Evolutionary conservation across 768 basidiomycete genomes (phyloP).

Genomic region (Pleurotus platypus): DNA sequence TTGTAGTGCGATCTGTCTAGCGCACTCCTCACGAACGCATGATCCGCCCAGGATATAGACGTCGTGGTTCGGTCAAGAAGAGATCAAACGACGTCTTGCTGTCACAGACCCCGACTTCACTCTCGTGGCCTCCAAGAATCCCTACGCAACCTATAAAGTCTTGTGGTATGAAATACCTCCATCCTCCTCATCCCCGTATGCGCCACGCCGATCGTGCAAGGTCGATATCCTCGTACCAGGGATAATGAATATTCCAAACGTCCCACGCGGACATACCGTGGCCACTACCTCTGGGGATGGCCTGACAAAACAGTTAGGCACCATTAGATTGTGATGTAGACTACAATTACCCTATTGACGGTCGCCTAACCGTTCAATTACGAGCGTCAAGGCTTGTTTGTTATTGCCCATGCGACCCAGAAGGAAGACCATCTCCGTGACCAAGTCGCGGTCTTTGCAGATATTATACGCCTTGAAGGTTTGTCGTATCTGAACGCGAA

Average conservation of each 20-base stretch:
- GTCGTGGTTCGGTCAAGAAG: conserved; percentile 27
- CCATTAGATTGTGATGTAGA: neutral
- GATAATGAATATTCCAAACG: conserved; percentile 12
- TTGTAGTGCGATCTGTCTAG: neutral
- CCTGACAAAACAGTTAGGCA: conserved; percentile 38
- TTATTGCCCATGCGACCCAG: conserved; percentile 98
- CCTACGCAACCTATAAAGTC: conserved; percentile 28
- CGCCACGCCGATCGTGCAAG: conserved; percentile 7
- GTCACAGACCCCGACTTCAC: conserved; percentile 21
- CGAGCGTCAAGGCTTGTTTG: conserved; percentile 88
- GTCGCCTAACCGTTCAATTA: conserved; percentile 92
- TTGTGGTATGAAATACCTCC: neutral
- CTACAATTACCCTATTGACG: conserved; percentile 68
- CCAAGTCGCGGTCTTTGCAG: conserved; percentile 81
- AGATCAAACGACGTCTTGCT: conserved; percentile 26
- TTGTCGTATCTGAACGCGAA: too few relatives aligned
- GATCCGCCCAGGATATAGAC: conserved; percentile 30
- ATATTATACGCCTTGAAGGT: conserved; percentile 72
- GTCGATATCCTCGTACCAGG: conserved; percentile 16
- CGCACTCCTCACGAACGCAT: too few relatives aligned
- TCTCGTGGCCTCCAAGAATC: conserved; percentile 24
- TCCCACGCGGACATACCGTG: conserved; percentile 9
- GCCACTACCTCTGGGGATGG: conserved; percentile 42
- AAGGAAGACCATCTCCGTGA: conserved; percentile 96
- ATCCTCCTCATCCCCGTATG: neutral